phyloP scores from a whole-genome alignment of 108 stramenopile species.

The Cylindrotheca fusiformis region DNA sequence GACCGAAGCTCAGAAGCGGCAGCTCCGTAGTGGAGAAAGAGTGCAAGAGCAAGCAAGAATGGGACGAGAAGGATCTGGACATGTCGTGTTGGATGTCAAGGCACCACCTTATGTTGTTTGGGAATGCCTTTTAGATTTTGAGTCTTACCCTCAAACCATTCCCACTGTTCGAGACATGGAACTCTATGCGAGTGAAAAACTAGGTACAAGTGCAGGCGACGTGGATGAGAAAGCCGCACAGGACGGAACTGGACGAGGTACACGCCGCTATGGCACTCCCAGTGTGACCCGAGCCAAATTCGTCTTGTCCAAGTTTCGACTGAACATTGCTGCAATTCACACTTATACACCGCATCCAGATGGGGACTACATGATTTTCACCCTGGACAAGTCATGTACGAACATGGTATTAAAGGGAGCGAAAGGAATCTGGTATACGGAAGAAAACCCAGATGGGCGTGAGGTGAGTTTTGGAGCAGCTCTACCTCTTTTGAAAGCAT shows the following conservation, averaged over 20 bases:
- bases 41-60: conserved; percentile 82
- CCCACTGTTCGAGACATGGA: conserved; percentile 77
- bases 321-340: conserved; percentile 88
- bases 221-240: conserved; percentile 60
- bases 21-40: conserved; percentile 57
- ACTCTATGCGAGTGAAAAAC: conserved; percentile 75
- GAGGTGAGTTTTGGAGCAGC: conserved; percentile 21
- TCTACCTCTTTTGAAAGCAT: not conserved
- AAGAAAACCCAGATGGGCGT: conserved; percentile 69
- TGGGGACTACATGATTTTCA: conserved; percentile 88
- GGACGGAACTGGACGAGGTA: conserved; percentile 59
- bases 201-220: conserved; percentile 61
- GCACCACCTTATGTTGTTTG: conserved; percentile 80
- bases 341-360: conserved; percentile 76
- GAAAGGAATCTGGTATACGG: conserved; percentile 88
- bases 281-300: conserved; percentile 78
- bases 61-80: conserved; percentile 84
- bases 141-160: conserved; percentile 78
- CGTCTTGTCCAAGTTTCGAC: conserved; percentile 71
- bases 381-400: conserved; percentile 74
- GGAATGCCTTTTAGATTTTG: conserved; percentile 87
- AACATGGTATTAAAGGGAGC: conserved; percentile 81
- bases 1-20: conserved; percentile 39
- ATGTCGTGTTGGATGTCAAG: conserved; percentile 79
- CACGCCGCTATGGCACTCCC: conserved; percentile 74